Conservation (phyloP, 768 basidiomycete genomes). For the Lactarius sp. region DNA sequence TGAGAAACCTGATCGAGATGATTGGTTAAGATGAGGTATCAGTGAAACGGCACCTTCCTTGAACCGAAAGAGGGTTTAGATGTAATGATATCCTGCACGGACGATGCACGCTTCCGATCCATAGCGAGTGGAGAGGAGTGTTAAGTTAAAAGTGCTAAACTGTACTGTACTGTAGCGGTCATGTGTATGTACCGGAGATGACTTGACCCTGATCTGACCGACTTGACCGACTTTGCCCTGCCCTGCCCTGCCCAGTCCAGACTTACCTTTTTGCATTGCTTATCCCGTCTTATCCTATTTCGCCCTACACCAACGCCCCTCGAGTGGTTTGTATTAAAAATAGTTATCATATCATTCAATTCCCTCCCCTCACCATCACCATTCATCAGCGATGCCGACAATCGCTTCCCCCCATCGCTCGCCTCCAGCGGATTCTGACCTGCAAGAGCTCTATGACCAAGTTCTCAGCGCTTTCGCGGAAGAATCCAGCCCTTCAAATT, state of each 20-base stretch:
- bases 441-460: slow-evolving; percentile 70
- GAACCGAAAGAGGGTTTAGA: slow-evolving; percentile 69
- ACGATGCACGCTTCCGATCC: slow-evolving; percentile 45
- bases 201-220: too few relatives aligned
- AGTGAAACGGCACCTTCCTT: slow-evolving; percentile 38
- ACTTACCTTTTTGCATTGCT: too few relatives aligned
- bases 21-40: background rate
- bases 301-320: too few relatives aligned
- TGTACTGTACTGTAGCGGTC: too few relatives aligned
- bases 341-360: background rate
- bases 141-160: too few relatives aligned
- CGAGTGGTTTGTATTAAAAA: too few relatives aligned
- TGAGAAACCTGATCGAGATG: slow-evolving; percentile 52
- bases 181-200: background rate
- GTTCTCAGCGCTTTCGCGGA: slow-evolving; percentile 66
- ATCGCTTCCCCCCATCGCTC: slow-evolving; percentile 17
- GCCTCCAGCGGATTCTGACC: slow-evolving; percentile 60
- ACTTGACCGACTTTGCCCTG: too few relatives aligned
- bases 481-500: slow-evolving; percentile 35
- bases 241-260: too few relatives aligned
- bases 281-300: too few relatives aligned
- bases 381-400: slow-evolving; percentile 16
- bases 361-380: background rate
- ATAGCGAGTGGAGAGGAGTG: background rate
- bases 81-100: slow-evolving; percentile 54